Evolutionary conservation across 202 grass and related monocot genomes (phyloP).

Genomic region (Schoenoplectus triqueter): DNA sequence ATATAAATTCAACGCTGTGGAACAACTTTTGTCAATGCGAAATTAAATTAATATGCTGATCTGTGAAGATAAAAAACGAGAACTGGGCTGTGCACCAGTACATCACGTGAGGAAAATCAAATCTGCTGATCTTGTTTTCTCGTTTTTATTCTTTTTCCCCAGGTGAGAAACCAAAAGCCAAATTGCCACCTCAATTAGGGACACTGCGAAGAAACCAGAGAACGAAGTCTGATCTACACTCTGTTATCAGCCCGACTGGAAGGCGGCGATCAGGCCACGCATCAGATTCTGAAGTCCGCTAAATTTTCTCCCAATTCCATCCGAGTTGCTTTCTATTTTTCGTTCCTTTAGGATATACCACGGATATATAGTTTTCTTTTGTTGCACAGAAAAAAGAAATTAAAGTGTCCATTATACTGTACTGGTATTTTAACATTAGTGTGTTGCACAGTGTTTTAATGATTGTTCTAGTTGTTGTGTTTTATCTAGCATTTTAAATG

Average conservation of each 20-base stretch:
- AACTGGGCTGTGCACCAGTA: not conserved
- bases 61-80: not conserved
- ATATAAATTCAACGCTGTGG: not conserved
- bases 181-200: conserved; percentile 26
- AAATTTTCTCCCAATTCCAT: conserved; percentile 11
- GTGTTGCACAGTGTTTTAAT: conserved; percentile 7
- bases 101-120: not conserved
- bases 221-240: conserved; percentile 49
- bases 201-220: conserved; percentile 33
- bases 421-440: conserved; percentile 20
- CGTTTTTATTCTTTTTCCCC: conserved; percentile 14
- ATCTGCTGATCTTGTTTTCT: not conserved
- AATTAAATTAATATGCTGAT: not conserved
- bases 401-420: not conserved
- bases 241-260: conserved; percentile 37
- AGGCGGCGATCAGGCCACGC: conserved; percentile 40
- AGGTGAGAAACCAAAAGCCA: conserved; percentile 54
- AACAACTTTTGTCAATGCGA: not conserved
- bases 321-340: not conserved
- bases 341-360: conserved; percentile 28
- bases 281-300: conserved; percentile 65
- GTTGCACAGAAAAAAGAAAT: conserved; percentile 6
- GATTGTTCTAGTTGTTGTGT: conserved; percentile 16
- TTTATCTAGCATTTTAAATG: not conserved
- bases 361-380: conserved; percentile 25